Base-by-base conservation (phyloP, 306 rosid genomes). In the Psophocarpus tetragonolobus region DNA sequence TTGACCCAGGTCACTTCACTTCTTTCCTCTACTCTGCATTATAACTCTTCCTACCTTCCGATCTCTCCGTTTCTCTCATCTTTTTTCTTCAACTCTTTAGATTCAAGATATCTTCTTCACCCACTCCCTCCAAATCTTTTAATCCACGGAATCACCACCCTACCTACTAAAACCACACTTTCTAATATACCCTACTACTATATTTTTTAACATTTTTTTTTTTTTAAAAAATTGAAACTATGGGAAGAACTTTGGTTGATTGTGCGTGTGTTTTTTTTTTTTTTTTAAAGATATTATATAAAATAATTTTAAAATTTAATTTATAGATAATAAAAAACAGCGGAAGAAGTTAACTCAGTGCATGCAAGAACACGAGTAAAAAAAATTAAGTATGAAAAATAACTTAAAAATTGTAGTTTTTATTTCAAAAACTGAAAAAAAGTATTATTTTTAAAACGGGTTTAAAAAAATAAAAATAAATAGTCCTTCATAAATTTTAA, bases 1-100 rank as follows among this genome's bases (percentile, higher is more conserved):
- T 71, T 17, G 88, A 87, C 47, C 75, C 87, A 8, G 87, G 97
- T 93, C 33, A 81, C 75, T 54, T 39, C 67, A 63, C 10, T 20
- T 45, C 9, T 2, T 17, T 12, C 53, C n/a, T 5, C 54, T 47
- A 4, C 23, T 15, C 3, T 30, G 20, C 8, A 29, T 14, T 27
- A 24, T 58, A 44, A 13, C 3, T 7, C 8, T 12, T 7, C 8
- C 48, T 42, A 42, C 12, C 12, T 42, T n/a, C 4, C 0, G 4
- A 10, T 1, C 17, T 11, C 27, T 24, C 23, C 8, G 6, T 15
- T 6, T 7, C 4, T 13, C 2, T 20, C 4, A 20, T 3, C 2
- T 3, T 41, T 23, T 41, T 1, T 66, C 20, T 39, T 21, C 8
- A 38, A 64, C 42, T 18, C 50, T 18, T 39, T 10, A 0, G 20